These are phyloP conservation scores for Baeospora myosura DNA, from an alignment of 1,284 basidiomycete species.

Conservation along the genomic window DNA sequence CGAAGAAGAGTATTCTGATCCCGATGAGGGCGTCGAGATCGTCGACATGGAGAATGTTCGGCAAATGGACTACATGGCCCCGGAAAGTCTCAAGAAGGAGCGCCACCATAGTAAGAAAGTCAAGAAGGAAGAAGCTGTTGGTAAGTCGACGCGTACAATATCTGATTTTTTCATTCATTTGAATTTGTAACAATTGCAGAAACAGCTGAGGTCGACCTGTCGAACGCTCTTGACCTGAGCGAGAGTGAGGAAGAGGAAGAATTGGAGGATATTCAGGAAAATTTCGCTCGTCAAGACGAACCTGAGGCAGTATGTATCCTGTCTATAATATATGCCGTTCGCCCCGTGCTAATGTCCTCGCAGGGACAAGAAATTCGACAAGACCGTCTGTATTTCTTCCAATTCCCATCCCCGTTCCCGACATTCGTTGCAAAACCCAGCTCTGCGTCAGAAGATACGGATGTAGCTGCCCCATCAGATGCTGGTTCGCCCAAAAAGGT, in stretches of 20 bases:
- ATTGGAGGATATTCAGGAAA: slow-evolving; percentile 76
- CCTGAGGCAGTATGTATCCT: slow-evolving; percentile 30
- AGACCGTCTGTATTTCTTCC: slow-evolving; percentile 83
- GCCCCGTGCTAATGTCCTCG: too few species aligned
- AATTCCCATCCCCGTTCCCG: slow-evolving; percentile 88
- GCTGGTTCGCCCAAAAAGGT: slow-evolving; percentile 36
- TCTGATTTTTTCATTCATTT: background rate
- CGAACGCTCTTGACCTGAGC: slow-evolving; percentile 73
- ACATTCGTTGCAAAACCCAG: slow-evolving; percentile 43
- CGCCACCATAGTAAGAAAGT: slow-evolving; percentile 38
- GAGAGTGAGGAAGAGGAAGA: slow-evolving; percentile 86
- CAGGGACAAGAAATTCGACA: slow-evolving; percentile 30
- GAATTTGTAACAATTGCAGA: slow-evolving; percentile 11
- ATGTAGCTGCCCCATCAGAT: slow-evolving; percentile 22
- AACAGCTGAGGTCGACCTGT: slow-evolving; percentile 45
- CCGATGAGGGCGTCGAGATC: slow-evolving; percentile 81
- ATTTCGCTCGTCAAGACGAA: slow-evolving; percentile 53
- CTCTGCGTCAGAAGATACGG: slow-evolving; percentile 14
- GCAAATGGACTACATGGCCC: slow-evolving; percentile 84
- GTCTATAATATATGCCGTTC: slow-evolving; percentile 6
- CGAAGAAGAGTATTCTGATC: slow-evolving; percentile 76
- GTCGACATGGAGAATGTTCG: slow-evolving; percentile 82
- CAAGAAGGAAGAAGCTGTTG: slow-evolving; percentile 37
- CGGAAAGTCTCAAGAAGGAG: slow-evolving; percentile 67
- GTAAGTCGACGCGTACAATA: slow-evolving; percentile 30